Evolutionary conservation across 306 rosid genomes (phyloP), one percentile per base, ranked within the genome.

Genomic region (Glycine soja): DNA sequence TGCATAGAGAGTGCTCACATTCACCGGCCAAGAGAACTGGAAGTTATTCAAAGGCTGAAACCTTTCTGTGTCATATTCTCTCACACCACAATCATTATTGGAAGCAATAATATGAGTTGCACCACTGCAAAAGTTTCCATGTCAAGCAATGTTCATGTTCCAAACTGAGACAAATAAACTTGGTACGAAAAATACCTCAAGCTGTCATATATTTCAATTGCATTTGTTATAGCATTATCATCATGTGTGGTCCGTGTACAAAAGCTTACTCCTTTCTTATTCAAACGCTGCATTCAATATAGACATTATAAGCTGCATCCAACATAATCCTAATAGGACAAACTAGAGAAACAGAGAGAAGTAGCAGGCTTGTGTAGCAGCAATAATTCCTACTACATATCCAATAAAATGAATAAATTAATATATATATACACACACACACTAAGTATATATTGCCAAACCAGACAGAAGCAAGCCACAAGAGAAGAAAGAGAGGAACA

Each of bases 171-270:
- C 42, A 81, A 70, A 32, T 24, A 76, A 79, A 34, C 45, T 51
- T 32, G 34, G 79, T 61, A 56, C 8, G 52, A 70, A 30, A 79
- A 51, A 34, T 89, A 93, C 98, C 97, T 91, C 83, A 86, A 72
- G 84, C 90, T 86, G 57, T 93, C 93, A 15, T 90, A 93, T 80
- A 91, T 91, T 32, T 93, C 98, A 75, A 93, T 84, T 45, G 98
- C 94, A 77, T 93, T 93, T 54, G 97, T 90, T 72, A 93, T 93
- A 46, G 98, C 97, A 88, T 93, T 93, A 61, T 93, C 98, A 80
- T 91, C 98, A 52, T 88, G 78, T 13, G 98, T 93, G 45, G 87
- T 89, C 63, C 95, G 83, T 36, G 98, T 81, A 83, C 97, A 93
- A 71, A 91, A 93, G 83, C 95, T 90, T 16, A 93, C 93, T 75